These are phyloP conservation scores for Trichomonascus vanleenenianus DNA, from an alignment of 805 yeast genomes.

Conservation along the genomic window DNA sequence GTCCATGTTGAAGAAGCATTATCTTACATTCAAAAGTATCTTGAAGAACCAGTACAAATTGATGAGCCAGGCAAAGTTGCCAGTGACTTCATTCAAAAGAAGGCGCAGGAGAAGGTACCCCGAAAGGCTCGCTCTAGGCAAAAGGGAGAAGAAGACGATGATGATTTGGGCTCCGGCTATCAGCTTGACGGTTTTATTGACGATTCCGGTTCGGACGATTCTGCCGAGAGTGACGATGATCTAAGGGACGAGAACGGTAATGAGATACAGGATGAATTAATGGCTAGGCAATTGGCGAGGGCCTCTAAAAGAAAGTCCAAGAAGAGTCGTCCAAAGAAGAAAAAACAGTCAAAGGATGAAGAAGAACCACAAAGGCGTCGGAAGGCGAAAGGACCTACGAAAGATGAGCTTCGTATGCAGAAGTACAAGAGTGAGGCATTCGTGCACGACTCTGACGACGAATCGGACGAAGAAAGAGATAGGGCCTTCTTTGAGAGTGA, in stretches of 20 bases:
- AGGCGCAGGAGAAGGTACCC: neutral
- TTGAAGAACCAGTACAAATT: conserved; percentile 30
- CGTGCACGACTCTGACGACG: conserved; percentile 57
- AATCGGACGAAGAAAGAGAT: conserved; percentile 49
- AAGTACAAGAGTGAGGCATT: conserved; percentile 42
- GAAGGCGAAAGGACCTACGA: conserved; percentile 6
- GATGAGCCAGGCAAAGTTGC: conserved; percentile 30
- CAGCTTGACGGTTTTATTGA: conserved; percentile 27
- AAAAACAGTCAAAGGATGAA: conserved; percentile 5
- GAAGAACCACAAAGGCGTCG: conserved; percentile 7
- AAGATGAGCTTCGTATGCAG: neutral
- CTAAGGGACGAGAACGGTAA: conserved; percentile 14
- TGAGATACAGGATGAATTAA: conserved; percentile 20
- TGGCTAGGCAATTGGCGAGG: conserved; percentile 11
- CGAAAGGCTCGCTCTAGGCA: neutral
- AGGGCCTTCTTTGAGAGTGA: conserved; percentile 50
- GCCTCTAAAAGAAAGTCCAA: conserved; percentile 5
- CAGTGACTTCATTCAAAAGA: conserved; percentile 24
- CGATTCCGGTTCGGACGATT: conserved; percentile 14
- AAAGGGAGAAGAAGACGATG: neutral
- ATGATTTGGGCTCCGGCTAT: neutral
- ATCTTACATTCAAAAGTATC: conserved; percentile 37
- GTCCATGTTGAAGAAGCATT: conserved; percentile 30
- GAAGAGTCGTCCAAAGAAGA: conserved; percentile 13
- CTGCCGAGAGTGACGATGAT: conserved; percentile 21